These are phyloP conservation scores for Acanthamoeba triangularis DNA, from an alignment of 208 protist genomes.

Conservation along the genomic window DNA sequence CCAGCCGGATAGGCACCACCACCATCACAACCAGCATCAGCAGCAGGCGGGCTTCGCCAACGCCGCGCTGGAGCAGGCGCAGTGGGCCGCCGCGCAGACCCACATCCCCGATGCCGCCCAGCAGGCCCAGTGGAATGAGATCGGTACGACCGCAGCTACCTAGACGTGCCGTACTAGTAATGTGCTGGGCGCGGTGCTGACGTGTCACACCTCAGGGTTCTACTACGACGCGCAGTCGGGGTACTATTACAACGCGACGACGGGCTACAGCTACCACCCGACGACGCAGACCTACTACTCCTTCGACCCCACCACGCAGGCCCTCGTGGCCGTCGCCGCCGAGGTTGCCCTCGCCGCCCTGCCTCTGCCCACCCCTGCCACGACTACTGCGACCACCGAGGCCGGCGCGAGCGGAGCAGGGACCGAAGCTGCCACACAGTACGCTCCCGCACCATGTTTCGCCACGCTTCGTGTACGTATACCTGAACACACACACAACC, in stretches of 20 bases:
- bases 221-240: slow-evolving; percentile 30
- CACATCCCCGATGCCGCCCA: neutral
- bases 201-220: neutral
- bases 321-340: neutral
- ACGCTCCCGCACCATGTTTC: too few species aligned
- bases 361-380: neutral
- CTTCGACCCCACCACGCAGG: slow-evolving; percentile 25
- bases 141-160: neutral
- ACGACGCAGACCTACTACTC: slow-evolving; percentile 68
- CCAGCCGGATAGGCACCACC: neutral
- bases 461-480: too few species aligned
- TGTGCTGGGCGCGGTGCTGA: neutral
- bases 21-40: neutral
- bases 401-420: neutral
- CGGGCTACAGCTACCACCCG: slow-evolving; percentile 53
- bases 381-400: neutral
- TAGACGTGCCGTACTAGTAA: too few species aligned
- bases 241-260: slow-evolving; percentile 57
- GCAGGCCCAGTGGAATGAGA: slow-evolving; percentile 15
- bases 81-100: slow-evolving; percentile 27
- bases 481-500: neutral
- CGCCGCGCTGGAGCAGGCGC: slow-evolving; percentile 60
- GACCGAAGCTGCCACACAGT: neutral
- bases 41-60: slow-evolving; percentile 5
- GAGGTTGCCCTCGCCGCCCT: neutral